Evolutionary conservation across 2,329 filamentous ascomycete genomes (phyloP), one percentile per base, ranked within the genome.

Genomic region (Ophiosphaerella herpotricha): DNA sequence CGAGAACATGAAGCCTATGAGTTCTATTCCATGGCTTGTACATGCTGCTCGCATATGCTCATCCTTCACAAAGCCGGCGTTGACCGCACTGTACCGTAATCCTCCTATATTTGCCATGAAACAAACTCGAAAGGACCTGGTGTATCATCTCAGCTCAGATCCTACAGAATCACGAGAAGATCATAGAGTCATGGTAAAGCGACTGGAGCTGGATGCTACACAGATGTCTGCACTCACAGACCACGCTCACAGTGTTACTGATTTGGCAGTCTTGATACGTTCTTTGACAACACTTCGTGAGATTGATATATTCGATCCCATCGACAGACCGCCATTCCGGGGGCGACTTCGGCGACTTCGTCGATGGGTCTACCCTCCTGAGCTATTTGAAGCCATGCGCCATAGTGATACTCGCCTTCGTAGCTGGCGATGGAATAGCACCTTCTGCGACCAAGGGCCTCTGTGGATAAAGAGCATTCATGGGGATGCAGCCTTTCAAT

Each of bases 151-250:
- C 7, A 78, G 81, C n/a, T 73, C 77, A 13, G 77, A 82, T 16
- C 56, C 63, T 2, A 34, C 47, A 2, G 62, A 58, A 26, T 60
- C 61, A 3, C 63, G 65, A 42, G 67, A 75, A 54, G 85, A 89
- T 54, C 93, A 93, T 68, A 79, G 82, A 35, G 79, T 79, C 58
- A 95, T 91, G 75, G 80, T 94, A 42, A 83, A 86, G 64, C 79
- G 82, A 7, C 74, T 96, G 18, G 82, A 85, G 50, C 77, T 95
- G 40, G 86, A 94, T 63, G 85, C 87, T 9, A 81, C 78, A 33
- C 81, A 70, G 60, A 81, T 75, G 50, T 78, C 85, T 43, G 74
- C 78, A 35, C 81, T 83, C 59, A 79, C 78, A 44, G 80, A 80
- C 64, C 78, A 77, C 11, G 76, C 78, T 2, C 75, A 77, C 36